Percentiles rank a stretch among this genome's conserved stretches.
Conservation (phyloP, 106 monocot species). For the Triglochin maritima region DNA sequence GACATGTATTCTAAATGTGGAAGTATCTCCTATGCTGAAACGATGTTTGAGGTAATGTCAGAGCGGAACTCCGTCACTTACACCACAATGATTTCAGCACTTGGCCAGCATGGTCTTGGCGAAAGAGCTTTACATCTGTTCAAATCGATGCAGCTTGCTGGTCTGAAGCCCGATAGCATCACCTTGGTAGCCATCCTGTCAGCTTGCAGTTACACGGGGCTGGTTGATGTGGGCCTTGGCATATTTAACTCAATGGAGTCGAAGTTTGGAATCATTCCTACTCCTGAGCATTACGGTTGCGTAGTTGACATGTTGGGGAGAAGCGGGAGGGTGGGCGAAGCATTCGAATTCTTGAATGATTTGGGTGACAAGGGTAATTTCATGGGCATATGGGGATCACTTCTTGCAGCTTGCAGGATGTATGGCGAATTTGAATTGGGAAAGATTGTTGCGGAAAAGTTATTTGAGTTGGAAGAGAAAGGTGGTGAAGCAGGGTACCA, state of each 20-base stretch:
- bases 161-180: constrained; percentile 54
- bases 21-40: constrained; percentile 44
- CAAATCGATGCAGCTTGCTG: constrained; percentile 35
- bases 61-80: constrained; percentile 63
- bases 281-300: constrained; percentile 72
- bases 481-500: constrained; percentile 43
- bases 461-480: constrained; percentile 48
- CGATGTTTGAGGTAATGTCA: constrained; percentile 42
- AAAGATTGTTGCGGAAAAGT: constrained; percentile 38
- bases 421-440: constrained; percentile 59
- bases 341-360: constrained; percentile 48
- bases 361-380: constrained; percentile 44
- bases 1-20: constrained; percentile 94
- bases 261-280: constrained; percentile 36
- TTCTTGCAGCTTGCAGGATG: constrained; percentile 75
- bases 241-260: constrained; percentile 51
- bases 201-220: constrained; percentile 71
- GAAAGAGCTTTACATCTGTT: constrained; percentile 61
- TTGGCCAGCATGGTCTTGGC: constrained; percentile 73
- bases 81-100: constrained; percentile 76
- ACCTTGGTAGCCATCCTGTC: constrained; percentile 73
- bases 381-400: constrained; percentile 69
- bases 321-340: constrained; percentile 81
- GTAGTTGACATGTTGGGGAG: constrained; percentile 82
- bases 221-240: constrained; percentile 72